Base-by-base conservation (phyloP, 23 red algal species). In the Agarophyton chilense region DNA sequence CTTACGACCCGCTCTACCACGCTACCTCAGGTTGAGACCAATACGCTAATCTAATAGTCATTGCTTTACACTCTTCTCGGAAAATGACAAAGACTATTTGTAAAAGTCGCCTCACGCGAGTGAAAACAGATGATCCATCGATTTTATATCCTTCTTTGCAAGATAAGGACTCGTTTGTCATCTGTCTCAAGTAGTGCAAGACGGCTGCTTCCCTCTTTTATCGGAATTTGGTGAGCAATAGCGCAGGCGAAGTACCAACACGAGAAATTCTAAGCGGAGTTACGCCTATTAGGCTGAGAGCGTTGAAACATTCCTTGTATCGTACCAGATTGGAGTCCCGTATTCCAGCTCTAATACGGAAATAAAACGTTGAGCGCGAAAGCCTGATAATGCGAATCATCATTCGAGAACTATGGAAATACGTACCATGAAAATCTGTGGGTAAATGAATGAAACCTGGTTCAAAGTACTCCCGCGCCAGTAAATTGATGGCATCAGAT, bases 201-300 rank as follows among this genome's bases (percentile, higher is more conserved):
- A 82, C 19, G 10, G 88, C 88, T 21, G 39, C 32, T 56, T 84
- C 85, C 31, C 92, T 78, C 22, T 52, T 50, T 31, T 33, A 32
- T 50, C 86, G 40, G 21, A 19, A 33, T 53, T 82, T 81, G 26
- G 24, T 21, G 4, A 84, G 92, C 12, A 95, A 58, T 39, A 71
- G 52, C 19, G 65, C 82, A n/a, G 95, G 95, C 0, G 95, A 89
- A 22, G 60, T 67, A n/a, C 89, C 95, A 50, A 84, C 93, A 22
- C 95, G 89, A 87, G 93, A 97, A 41, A 97, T 78, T 10, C 88
- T 90, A 45, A 97, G 79, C 18, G 95, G 83, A 43, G 90, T 92
- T 32, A 89, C 85, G 36, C 87, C 86, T 40, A 88, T 43, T 39
- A 81, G 35, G 60, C 90, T 16, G 2, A 97, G 74, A 29, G 77